phyloP scores from a whole-genome alignment of 306 rosid species.

The Inga laurina region DNA sequence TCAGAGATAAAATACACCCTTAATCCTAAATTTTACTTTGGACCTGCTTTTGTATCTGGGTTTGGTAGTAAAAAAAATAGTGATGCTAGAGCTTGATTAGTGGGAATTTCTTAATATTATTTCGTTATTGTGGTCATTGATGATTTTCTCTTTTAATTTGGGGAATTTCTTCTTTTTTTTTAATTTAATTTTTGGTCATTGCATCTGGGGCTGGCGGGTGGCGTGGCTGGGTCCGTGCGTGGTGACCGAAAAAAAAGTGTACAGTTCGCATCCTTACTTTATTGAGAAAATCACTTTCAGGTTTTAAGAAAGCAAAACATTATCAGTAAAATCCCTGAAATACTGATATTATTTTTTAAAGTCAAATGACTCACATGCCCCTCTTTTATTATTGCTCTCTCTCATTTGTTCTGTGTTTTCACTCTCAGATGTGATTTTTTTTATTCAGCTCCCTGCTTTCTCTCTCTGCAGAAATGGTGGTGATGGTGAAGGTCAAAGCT shows the following conservation, averaged over 20 bases:
- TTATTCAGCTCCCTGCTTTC: too few species aligned
- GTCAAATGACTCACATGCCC: too few species aligned
- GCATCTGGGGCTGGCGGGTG: not conserved
- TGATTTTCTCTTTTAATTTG: not conserved
- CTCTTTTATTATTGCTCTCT: too few species aligned
- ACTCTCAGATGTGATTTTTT: too few species aligned
- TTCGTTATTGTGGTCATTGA: not conserved
- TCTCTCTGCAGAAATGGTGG: too few species aligned
- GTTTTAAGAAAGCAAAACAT: accelerated
- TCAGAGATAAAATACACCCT: too few species aligned
- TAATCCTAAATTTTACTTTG: not conserved
- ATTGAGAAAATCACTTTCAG: too few species aligned
- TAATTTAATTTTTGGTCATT: not conserved
- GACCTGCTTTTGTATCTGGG: not conserved
- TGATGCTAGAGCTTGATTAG: not conserved
- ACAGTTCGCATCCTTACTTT: not conserved
- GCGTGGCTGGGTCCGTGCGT: not conserved
- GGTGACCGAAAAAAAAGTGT: not conserved
- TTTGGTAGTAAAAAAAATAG: conserved; percentile 11
- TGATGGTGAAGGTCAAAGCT: too few species aligned
- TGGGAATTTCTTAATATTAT: not conserved
- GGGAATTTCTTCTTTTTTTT: not conserved
- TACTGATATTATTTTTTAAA: too few species aligned
- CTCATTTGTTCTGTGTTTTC: too few species aligned
- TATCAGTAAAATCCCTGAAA: too few species aligned